Conservation (phyloP, 2,329 filamentous ascomycete genomes). For the Pseudogymnoascus sp. region DNA sequence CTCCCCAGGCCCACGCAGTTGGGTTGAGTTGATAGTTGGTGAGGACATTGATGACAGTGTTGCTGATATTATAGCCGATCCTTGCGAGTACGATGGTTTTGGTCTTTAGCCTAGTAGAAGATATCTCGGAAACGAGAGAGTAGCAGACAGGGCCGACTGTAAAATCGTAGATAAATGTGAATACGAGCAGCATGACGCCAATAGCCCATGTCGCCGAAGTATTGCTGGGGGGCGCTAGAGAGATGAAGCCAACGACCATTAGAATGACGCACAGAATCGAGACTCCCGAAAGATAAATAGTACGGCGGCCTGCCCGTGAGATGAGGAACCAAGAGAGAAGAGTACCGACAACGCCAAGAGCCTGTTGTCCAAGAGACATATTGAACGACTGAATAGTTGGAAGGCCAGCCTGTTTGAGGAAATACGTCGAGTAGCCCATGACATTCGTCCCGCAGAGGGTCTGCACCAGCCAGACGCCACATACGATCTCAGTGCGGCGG, state of each 20-base stretch:
- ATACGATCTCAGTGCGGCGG: constrained; percentile 47
- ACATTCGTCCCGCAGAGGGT: constrained; percentile 57
- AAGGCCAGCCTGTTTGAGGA: constrained; percentile 49
- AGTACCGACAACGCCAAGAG: constrained; percentile 37
- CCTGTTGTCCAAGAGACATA: constrained; percentile 43
- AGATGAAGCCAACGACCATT: constrained; percentile 39
- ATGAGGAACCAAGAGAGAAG: constrained; percentile 31
- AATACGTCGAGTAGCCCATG: constrained; percentile 56
- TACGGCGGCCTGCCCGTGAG: neutral
- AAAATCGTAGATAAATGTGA: constrained; percentile 33
- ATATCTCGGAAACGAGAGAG: constrained; percentile 36
- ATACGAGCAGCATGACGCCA: constrained; percentile 33
- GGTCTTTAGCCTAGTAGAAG: constrained; percentile 34
- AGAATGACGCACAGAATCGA: constrained; percentile 29
- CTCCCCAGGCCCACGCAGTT: constrained; percentile 32
- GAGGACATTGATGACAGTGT: constrained; percentile 29
- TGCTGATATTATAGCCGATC: constrained; percentile 31
- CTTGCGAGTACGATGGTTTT: constrained; percentile 36
- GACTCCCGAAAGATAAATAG: neutral
- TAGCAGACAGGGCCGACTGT: constrained; percentile 35
- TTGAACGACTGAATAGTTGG: constrained; percentile 40
- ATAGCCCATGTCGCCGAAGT: constrained; percentile 36
- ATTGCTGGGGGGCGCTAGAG: constrained; percentile 30
- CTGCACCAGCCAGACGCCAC: constrained; percentile 55
- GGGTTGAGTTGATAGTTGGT: constrained; percentile 34